These are phyloP conservation scores for Aspergillus felis DNA, from an alignment of 2,329 filamentous ascomycete species.

Conservation along the genomic window DNA sequence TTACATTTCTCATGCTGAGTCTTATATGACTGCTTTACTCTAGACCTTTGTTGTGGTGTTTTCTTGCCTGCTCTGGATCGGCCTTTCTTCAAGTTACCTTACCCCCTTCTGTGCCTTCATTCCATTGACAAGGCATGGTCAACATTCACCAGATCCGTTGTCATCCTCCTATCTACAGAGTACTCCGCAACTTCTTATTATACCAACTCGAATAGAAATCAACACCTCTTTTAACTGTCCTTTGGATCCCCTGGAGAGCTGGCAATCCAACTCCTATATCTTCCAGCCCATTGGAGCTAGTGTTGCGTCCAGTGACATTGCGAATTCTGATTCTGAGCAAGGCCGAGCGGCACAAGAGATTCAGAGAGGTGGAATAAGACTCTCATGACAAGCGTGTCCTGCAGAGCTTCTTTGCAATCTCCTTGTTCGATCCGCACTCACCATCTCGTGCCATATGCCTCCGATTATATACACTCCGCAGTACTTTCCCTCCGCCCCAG, in stretches of 20 bases:
- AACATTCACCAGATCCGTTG: conserved; percentile 23
- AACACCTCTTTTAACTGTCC: not conserved
- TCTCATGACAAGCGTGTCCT: conserved; percentile 16
- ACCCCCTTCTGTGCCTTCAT: conserved; percentile 39
- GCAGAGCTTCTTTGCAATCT: conserved; percentile 4
- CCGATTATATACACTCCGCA: conserved; percentile 24
- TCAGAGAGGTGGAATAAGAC: conserved; percentile 13
- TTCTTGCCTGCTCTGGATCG: conserved; percentile 45
- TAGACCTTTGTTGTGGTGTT: conserved; percentile 13
- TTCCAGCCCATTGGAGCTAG: not conserved
- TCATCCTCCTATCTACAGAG: conserved; percentile 19
- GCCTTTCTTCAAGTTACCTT: conserved; percentile 47
- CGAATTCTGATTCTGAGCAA: not conserved
- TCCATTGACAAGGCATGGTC: conserved; percentile 24
- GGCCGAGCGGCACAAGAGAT: not conserved
- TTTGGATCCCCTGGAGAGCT: not conserved
- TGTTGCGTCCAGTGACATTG: not conserved
- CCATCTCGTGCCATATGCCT: conserved; percentile 30
- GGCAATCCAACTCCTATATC: not conserved
- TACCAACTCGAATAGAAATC: conserved; percentile 5
- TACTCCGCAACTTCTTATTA: conserved; percentile 7
- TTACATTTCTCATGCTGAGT: not conserved
- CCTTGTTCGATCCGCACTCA: conserved; percentile 11
- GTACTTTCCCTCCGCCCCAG: conserved; percentile 23
- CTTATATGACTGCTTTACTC: not conserved